Base-by-base conservation (phyloP, 164 flowering plant genomes). In the Pachysandra terminalis region DNA sequence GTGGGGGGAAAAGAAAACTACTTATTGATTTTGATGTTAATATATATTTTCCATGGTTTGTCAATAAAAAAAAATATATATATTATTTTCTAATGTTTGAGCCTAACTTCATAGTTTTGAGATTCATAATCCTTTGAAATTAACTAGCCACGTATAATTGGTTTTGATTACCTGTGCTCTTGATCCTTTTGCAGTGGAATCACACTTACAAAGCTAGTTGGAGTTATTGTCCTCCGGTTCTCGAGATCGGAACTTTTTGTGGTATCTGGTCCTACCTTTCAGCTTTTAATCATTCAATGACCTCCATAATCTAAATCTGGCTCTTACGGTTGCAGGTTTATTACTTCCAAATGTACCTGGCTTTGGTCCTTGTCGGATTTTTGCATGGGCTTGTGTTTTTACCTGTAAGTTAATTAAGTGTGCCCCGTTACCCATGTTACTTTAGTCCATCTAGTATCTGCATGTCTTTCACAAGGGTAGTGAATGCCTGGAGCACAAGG, bases 191-290 rank as follows among this genome's bases (percentile, higher is more conserved):
- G 68, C 89, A 85, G 93, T 70, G 93, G 93, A 69, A 86, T 88
- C 57, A 86, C 93, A 10, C 81, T 88, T 40, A 88, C 93, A 25
- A 88, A 88, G 77, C 84, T 88, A 19, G 87, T 85, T 64, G 93
- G 93, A 67, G 93, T 85, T 4, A 56, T 88, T 41, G 90, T 88
- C 65, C 90, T 88, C 61, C 75, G 70, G 75, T 88, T 88, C 56
- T 69, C 93, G 25, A 85, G 76, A 80, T 82, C 89, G 23, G 87
- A 85, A 80, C 71, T 88, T 28, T 88, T 88, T 81, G 93, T 88
- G 90, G 93, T 87, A 8, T 68, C 4, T 15, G 58, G n/a, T 55
- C 58, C 58, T 55, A 9, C 24, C 12, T 55, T 22, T 23, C 21
- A 21, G 58, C 21, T 6, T 55, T 21, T 4, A 23, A 19, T 55